Evolutionary conservation across 1,284 basidiomycete species (phyloP).

Genomic region (Fistulinella cinereoalba): DNA sequence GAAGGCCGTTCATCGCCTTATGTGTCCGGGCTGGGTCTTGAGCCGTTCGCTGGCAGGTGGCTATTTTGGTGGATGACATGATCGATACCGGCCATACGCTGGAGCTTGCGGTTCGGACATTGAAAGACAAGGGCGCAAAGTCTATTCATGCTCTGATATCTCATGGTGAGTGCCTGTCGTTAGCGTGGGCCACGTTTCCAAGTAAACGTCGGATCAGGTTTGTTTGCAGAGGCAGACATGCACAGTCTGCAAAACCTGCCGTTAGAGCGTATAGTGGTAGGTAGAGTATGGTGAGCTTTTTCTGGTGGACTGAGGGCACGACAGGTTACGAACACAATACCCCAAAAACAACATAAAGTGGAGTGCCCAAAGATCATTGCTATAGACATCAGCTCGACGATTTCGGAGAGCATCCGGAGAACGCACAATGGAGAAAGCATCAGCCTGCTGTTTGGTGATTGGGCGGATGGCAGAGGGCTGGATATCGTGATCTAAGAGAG

Average conservation of each 20-base stretch:
- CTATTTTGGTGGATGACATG: conserved; percentile 98
- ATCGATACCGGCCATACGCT: conserved; percentile 94
- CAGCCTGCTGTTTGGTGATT: conserved; percentile 78
- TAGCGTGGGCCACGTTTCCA: conserved; percentile 1
- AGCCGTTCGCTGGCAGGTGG: conserved; percentile 51
- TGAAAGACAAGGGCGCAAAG: conserved; percentile 87
- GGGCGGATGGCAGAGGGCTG: conserved; percentile 52
- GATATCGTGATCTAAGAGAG: conserved; percentile 33
- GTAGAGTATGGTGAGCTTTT: conserved; percentile 36
- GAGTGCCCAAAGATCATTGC: conserved; percentile 63
- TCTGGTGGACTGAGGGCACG: neutral
- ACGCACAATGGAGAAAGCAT: conserved; percentile 97
- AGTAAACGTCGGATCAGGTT: conserved; percentile 47
- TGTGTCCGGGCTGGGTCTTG: conserved; percentile 1
- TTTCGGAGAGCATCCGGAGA: conserved; percentile 93
- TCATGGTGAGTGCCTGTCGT: conserved; percentile 63
- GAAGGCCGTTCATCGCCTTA: neutral
- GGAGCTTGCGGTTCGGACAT: conserved; percentile 77
- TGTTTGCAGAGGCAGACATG: conserved; percentile 86
- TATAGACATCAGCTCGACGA: conserved; percentile 86
- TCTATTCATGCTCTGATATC: conserved; percentile 88
- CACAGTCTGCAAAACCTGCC: conserved; percentile 75
- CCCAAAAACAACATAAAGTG: conserved; percentile 56
- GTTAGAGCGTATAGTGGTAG: conserved; percentile 83
- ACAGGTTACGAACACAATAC: conserved; percentile 77